Base-by-base conservation (phyloP, 306 rosid genomes). In the Urtica urens region DNA sequence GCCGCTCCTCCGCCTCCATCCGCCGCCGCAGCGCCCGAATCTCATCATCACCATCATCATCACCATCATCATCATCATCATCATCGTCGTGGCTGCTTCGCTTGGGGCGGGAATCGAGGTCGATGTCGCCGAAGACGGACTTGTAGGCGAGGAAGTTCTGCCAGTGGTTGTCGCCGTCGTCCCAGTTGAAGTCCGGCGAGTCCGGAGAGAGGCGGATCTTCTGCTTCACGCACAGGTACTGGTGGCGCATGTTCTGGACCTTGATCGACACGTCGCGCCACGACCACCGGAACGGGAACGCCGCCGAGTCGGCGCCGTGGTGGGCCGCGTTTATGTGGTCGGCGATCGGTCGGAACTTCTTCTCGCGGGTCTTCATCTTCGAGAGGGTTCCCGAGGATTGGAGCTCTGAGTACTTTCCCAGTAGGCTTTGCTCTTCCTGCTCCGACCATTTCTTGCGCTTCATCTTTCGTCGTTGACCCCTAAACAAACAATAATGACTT, bases 381-480 rank as follows among this genome's bases (percentile, higher is more conserved):
- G 72, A 58, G 0, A 83, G 62, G 10, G 82, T 67, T 6, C 96
- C 96, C 0, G 81, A 72, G 46, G 47, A 73, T 26, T 64, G 79
- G 5, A 88, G 86, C 4, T 88, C 96, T 0, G 88, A 69, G 57
- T 83, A 88, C 60, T 83, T 88, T 0, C 72, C 60, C 1, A 87
- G 79, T 0, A 87, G 83, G 57, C 81, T 83, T 46, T 73, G 81
- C 31, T 87, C 96, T 58, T 87, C 96, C n/a, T 47, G 33, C 71
- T 87, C 93, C 38, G 96, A 83, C 94, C 96, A 88, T 42, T 88
- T 88, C 80, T 88, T 88, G 16, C 96, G 83, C 88, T 88, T 88
- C 96, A 88, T 87, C 40, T n/a, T 29, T 8, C 19, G 18, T 16
- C 5, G 7, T 22, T 28, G 35, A 27, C 12, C 22, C 22, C 9